Conservation (phyloP, 2,329 filamentous ascomycete species). For the Amauroascus niger region DNA sequence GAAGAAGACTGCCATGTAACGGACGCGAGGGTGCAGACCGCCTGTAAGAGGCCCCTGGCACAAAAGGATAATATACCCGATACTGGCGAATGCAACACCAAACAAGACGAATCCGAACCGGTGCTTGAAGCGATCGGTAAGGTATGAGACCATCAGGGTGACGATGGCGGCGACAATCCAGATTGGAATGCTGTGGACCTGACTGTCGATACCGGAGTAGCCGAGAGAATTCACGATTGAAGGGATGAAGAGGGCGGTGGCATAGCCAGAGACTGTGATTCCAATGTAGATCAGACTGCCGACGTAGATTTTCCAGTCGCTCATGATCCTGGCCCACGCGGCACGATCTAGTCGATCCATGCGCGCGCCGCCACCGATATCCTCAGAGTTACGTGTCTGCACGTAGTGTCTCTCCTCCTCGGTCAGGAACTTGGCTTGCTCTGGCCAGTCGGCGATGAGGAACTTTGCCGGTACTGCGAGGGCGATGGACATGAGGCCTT, state of each 20-base stretch:
- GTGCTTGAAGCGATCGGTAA: slow-evolving; percentile 49
- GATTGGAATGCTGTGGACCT: slow-evolving; percentile 53
- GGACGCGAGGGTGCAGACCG: slow-evolving; percentile 43
- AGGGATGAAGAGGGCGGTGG: slow-evolving; percentile 32
- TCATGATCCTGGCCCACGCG: slow-evolving; percentile 24
- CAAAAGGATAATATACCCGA: slow-evolving; percentile 55
- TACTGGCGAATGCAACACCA: slow-evolving; percentile 46
- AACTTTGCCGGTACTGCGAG: slow-evolving; percentile 23
- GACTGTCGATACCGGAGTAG: slow-evolving; percentile 34
- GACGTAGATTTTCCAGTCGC: slow-evolving; percentile 29
- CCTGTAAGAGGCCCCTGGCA: slow-evolving; percentile 28
- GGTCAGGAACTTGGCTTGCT: slow-evolving; percentile 27
- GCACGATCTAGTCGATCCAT: slow-evolving; percentile 25
- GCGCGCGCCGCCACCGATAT: slow-evolving; percentile 21
- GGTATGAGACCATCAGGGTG: slow-evolving; percentile 49
- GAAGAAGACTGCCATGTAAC: slow-evolving; percentile 54
- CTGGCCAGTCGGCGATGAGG: slow-evolving; percentile 28
- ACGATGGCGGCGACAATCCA: slow-evolving; percentile 54
- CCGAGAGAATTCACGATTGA: slow-evolving; percentile 38
- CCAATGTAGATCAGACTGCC: slow-evolving; percentile 28
- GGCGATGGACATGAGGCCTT: slow-evolving; percentile 27
- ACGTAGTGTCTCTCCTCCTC: slow-evolving; percentile 23
- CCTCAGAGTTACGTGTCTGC: slow-evolving; percentile 20
- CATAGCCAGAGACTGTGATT: slow-evolving; percentile 39
- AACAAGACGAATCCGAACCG: slow-evolving; percentile 56